A percentile compares a stretch with the other conserved stretches of the same genome.
phyloP scores from a whole-genome alignment of 352 stramenopile species.

The Pythium inflatum region DNA sequence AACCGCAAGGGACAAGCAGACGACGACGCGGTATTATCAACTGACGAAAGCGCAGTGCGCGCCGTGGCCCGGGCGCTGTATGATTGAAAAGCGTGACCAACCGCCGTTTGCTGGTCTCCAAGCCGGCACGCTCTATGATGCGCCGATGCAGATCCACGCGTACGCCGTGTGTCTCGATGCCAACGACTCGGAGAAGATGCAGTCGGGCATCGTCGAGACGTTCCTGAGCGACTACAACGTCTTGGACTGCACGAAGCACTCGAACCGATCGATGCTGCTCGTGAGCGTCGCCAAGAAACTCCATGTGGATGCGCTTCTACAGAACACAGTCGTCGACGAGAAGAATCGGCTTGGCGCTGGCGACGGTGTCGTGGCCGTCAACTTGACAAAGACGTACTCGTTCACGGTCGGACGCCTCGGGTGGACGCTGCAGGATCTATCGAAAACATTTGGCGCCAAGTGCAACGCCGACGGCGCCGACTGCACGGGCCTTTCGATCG shows the following conservation, averaged over 20 bases:
- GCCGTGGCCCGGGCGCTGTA: slow-evolving; percentile 7
- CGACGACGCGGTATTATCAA: too few species aligned
- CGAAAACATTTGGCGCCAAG: not conserved
- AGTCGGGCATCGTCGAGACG: not conserved
- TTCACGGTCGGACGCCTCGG: slow-evolving; percentile 31
- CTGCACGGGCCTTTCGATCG: not conserved
- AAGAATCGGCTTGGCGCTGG: not conserved
- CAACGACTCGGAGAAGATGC: slow-evolving; percentile 6
- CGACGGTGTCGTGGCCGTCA: not conserved
- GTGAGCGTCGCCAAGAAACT: slow-evolving; percentile 20
- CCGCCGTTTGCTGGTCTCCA: not conserved
- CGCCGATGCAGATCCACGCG: slow-evolving; percentile 16
- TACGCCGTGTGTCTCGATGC: slow-evolving; percentile 12
- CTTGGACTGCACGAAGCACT: too few species aligned
- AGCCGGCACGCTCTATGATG: slow-evolving; percentile 1
- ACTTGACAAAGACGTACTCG: slow-evolving; percentile 28
- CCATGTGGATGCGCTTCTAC: not conserved
- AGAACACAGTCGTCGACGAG: not conserved
- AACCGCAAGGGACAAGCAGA: not conserved
- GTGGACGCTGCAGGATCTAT: slow-evolving; percentile 20
- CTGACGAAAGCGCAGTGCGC: slow-evolving; percentile 2
- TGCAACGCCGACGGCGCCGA: not conserved
- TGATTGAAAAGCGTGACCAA: not conserved
- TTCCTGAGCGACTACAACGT: not conserved
- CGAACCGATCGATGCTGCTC: slow-evolving; percentile 6